Evolutionary conservation across 2,329 filamentous ascomycete genomes (phyloP).

Genomic region (Cercospora sp.): DNA sequence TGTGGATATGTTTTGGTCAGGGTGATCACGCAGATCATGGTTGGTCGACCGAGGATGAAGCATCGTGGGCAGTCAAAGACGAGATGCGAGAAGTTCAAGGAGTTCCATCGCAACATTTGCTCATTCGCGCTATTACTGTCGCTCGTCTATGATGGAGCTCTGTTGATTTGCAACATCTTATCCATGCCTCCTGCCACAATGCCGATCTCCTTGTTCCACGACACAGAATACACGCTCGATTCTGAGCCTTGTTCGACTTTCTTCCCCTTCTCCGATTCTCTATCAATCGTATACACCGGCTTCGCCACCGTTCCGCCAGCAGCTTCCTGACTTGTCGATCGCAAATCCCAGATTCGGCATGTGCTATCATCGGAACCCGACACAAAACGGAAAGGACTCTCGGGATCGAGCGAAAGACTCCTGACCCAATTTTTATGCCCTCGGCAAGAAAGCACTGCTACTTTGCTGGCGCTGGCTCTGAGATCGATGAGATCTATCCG

Average conservation of each 20-base stretch:
- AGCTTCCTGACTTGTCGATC: slow-evolving; percentile 58
- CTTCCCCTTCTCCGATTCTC: slow-evolving; percentile 67
- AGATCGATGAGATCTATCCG: slow-evolving; percentile 95
- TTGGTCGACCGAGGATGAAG: background rate
- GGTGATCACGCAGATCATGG: background rate
- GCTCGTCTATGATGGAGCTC: slow-evolving; percentile 40
- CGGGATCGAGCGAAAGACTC: slow-evolving; percentile 59
- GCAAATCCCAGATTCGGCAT: slow-evolving; percentile 89
- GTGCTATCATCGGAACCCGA: slow-evolving; percentile 91
- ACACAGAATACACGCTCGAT: slow-evolving; percentile 84
- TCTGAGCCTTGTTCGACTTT: slow-evolving; percentile 71
- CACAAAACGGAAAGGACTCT: slow-evolving; percentile 72
- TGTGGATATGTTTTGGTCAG: background rate
- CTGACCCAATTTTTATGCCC: slow-evolving; percentile 78
- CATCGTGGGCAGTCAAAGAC: background rate
- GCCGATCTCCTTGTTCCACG: slow-evolving; percentile 81
- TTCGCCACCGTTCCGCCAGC: slow-evolving; percentile 58
- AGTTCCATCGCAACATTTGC: background rate
- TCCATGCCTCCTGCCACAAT: slow-evolving; percentile 93
- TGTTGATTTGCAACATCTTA: slow-evolving; percentile 90
- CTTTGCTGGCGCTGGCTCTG: slow-evolving; percentile 70
- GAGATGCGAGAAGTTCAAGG: background rate
- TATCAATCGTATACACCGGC: slow-evolving; percentile 73
- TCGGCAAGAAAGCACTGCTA: slow-evolving; percentile 84
- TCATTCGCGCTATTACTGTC: background rate